Evolutionary conservation across 768 basidiomycete genomes (phyloP).

Genomic region (Hygrocybe punicea): DNA sequence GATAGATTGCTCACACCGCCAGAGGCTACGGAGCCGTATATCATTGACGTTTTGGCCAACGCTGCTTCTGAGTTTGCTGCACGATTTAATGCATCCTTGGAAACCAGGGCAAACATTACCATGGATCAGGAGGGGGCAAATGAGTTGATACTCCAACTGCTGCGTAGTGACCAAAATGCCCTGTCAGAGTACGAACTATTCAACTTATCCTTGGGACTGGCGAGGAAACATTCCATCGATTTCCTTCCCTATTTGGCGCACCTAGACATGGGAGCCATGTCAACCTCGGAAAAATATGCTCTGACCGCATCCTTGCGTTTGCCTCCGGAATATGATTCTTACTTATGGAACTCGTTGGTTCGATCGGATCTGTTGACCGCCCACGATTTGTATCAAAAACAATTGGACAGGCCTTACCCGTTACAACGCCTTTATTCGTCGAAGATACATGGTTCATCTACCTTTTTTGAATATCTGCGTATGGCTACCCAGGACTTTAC

Average conservation of each 20-base stretch:
- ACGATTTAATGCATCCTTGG: slow-evolving; percentile 35
- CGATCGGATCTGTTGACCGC: slow-evolving; percentile 56
- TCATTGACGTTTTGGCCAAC: slow-evolving; percentile 51
- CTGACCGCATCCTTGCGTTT: slow-evolving; percentile 43
- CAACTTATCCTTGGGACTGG: slow-evolving; percentile 46
- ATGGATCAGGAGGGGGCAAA: slow-evolving; percentile 38
- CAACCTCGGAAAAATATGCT: slow-evolving; percentile 51
- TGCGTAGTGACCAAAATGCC: slow-evolving; percentile 50
- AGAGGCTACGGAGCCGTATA: slow-evolving; percentile 42
- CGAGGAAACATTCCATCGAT: slow-evolving; percentile 44
- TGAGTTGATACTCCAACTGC: slow-evolving; percentile 42
- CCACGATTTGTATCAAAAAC: slow-evolving; percentile 49
- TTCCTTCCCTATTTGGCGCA: slow-evolving; percentile 46
- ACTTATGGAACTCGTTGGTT: slow-evolving; percentile 62
- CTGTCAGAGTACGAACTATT: slow-evolving; percentile 62
- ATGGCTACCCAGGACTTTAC: slow-evolving; percentile 56
- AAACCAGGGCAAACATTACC: slow-evolving; percentile 21
- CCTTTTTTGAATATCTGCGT: slow-evolving; percentile 61
- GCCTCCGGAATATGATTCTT: slow-evolving; percentile 40
- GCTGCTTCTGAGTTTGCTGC: slow-evolving; percentile 46
- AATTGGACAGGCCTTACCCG: slow-evolving; percentile 50
- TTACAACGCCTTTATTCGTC: slow-evolving; percentile 64
- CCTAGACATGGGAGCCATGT: slow-evolving; percentile 56
- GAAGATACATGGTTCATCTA: slow-evolving; percentile 44
- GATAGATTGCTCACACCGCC: slow-evolving; percentile 54